Evolutionary conservation across 257 asterid genomes (phyloP), one percentile per base, ranked within the genome.

Genomic region (Nicotiana sylvestris): DNA sequence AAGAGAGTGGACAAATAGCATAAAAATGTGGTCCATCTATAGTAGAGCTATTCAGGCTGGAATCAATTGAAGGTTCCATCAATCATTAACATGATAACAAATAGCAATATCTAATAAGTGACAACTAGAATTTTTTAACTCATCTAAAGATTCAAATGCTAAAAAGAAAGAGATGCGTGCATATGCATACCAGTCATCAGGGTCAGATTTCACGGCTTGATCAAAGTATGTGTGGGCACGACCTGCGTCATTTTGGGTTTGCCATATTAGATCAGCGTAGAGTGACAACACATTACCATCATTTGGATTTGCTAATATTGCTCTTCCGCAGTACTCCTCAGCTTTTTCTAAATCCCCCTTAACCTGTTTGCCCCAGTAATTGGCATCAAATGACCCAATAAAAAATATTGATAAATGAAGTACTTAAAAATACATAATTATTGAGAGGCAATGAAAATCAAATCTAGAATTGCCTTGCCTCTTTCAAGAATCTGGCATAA

Each of bases 281-380:
- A 94, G 91, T 9, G 98, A 92, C 27, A 95, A 66, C 56, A 89
- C 94, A 88, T 85, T 86, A 10, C 94, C 98, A 82, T 95, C 97
- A 17, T 65, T 85, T 11, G 98, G 96, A 29, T 91, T 89, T 1
- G 96, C 97, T 86, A 95, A 82, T 81, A 95, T 91, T 51, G 98
- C 99, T 84, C 99, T 88, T 32, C 89, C 98, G 66, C 94, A 93
- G 72, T 90, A 95, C 90, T 95, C 98, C 86, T 92, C 99, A n/a
- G 98, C 98, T 88, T 91, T 95, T 7, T 69, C 90, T 21, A 87
- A 83, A 68, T 95, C 97, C 35, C 97, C 93, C 82, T 67, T 91
- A 33, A 95, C 92, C 98, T 95, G 77, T 62, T 83, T 29, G 84
- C 27, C 30, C 37, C 80, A 51, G 21, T 29, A 46, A 6, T 49